A percentile compares a stretch with the other conserved stretches of the same genome.
Conservation (phyloP, 306 rosid species). For the Gastrolobium villosum region DNA sequence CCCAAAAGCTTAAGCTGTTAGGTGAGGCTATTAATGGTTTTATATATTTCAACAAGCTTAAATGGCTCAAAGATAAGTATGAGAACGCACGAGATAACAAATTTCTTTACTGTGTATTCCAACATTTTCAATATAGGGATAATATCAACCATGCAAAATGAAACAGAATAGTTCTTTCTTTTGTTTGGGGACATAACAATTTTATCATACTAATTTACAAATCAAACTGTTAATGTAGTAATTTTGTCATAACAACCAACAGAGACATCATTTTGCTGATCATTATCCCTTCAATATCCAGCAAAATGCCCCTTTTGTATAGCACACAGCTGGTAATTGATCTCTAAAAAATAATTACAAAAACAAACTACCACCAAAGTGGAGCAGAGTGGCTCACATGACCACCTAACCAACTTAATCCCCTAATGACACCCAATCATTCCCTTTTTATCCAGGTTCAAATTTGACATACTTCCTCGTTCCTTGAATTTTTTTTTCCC, state of each 20-base stretch:
- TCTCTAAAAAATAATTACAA: too few species aligned
- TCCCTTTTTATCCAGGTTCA: slow-evolving; percentile 11
- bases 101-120: not conserved
- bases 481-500: not conserved
- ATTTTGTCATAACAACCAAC: not conserved
- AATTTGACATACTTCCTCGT: not conserved
- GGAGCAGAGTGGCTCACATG: not conserved
- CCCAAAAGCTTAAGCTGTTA: too few species aligned
- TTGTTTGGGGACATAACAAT: slow-evolving; percentile 4
- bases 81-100: slow-evolving; percentile 18
- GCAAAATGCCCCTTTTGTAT: not conserved
- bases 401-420: slow-evolving; percentile 16
- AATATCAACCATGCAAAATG: not conserved
- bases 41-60: too few species aligned
- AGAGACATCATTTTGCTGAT: slow-evolving; percentile 3
- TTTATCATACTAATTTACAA: not conserved
- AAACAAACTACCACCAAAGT: not conserved
- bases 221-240: not conserved
- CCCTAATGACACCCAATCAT: slow-evolving; percentile 24
- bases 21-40: too few species aligned
- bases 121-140: slow-evolving; percentile 3
- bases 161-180: not conserved
- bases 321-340: not conserved
- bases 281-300: not conserved
- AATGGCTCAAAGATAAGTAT: slow-evolving; percentile 1